Percentiles rank a stretch among this genome's conserved stretches.
Conservation (phyloP, 2,329 filamentous ascomycete species). For the Colletotrichum higginsianum region DNA sequence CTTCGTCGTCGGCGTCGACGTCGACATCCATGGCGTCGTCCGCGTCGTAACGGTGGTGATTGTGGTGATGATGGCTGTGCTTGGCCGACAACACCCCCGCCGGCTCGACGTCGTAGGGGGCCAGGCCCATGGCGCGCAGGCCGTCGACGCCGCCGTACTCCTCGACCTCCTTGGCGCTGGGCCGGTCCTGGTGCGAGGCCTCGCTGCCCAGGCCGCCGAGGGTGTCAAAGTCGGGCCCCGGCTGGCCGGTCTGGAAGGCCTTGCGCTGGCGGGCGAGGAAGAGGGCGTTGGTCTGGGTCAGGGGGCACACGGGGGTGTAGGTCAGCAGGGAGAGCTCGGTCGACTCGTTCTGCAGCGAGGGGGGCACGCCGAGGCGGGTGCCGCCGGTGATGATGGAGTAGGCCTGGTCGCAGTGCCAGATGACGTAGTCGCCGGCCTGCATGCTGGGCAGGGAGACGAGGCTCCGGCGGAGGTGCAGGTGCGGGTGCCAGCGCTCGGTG, state of each 20-base stretch:
- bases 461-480: constrained; percentile 66
- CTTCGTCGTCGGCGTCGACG: constrained; percentile 47
- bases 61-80: neutral
- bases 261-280: constrained; percentile 62
- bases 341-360: constrained; percentile 38
- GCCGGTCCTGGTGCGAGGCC: constrained; percentile 63
- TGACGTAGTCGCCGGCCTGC: constrained; percentile 70
- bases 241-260: constrained; percentile 68
- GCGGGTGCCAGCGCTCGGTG: constrained; percentile 71
- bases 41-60: too few relatives aligned
- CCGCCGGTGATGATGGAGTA: constrained; percentile 66
- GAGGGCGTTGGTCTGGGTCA: constrained; percentile 60
- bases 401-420: constrained; percentile 72
- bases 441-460: constrained; percentile 70
- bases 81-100: constrained; percentile 47
- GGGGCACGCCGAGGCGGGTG: constrained; percentile 50
- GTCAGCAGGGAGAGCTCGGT: constrained; percentile 65
- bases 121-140: constrained; percentile 71
- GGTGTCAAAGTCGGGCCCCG: constrained; percentile 70
- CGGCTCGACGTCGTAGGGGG: constrained; percentile 62
- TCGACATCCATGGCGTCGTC: constrained; percentile 49
- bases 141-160: constrained; percentile 65
- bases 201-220: constrained; percentile 66
- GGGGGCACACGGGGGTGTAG: constrained; percentile 68
- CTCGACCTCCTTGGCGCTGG: constrained; percentile 66